phyloP scores from a whole-genome alignment of 2,329 filamentous ascomycete genomes.

The Aspergillus jensenii region DNA sequence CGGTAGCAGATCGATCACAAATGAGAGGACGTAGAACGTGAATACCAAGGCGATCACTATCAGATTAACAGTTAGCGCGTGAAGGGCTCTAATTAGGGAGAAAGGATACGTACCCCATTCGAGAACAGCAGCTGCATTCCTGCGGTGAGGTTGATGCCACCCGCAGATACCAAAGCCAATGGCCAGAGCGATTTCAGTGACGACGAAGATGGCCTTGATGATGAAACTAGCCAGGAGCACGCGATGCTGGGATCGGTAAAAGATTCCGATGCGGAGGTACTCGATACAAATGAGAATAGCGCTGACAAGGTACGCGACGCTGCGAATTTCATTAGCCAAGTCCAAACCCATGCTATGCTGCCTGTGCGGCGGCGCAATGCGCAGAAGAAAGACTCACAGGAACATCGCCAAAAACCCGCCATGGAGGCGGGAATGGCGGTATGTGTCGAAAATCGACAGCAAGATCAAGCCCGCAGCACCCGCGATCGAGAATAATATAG shows the following conservation, averaged over 20 bases:
- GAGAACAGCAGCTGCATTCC: constrained; percentile 71
- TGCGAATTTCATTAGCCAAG: constrained; percentile 11
- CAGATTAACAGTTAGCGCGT: background rate
- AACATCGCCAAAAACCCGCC: constrained; percentile 78
- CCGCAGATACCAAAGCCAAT: constrained; percentile 63
- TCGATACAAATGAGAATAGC: constrained; percentile 89
- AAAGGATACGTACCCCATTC: constrained; percentile 59
- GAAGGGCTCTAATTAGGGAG: background rate
- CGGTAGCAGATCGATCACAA: constrained; percentile 82
- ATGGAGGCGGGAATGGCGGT: constrained; percentile 66
- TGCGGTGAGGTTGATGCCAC: constrained; percentile 31
- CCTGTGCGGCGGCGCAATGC: background rate
- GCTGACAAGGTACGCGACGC: constrained; percentile 74
- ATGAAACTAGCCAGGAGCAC: constrained; percentile 78
- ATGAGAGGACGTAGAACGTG: constrained; percentile 83
- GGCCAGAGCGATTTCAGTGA: constrained; percentile 71
- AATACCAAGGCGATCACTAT: constrained; percentile 74
- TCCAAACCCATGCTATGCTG: background rate
- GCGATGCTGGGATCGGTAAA: constrained; percentile 68
- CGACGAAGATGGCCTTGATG: constrained; percentile 81
- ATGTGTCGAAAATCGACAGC: constrained; percentile 81
- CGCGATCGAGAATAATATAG: constrained; percentile 63
- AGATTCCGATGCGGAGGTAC: constrained; percentile 80
- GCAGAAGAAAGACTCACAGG: constrained; percentile 49
- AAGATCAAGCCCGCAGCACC: constrained; percentile 80